phyloP scores from a whole-genome alignment of 2,329 filamentous ascomycete species.

The Madurella mycetomatis region DNA sequence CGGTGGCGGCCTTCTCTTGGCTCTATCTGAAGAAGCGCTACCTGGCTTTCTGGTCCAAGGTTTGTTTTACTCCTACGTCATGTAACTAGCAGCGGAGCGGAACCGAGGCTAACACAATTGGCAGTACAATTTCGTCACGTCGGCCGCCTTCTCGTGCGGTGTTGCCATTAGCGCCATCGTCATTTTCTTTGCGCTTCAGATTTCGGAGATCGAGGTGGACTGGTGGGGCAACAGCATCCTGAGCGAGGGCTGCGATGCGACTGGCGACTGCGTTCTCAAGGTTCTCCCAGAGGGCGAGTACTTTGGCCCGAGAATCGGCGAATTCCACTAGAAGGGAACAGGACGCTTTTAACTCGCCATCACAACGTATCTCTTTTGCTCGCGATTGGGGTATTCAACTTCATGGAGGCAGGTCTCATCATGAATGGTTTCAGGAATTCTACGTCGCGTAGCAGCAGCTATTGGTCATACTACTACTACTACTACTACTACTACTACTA shows the following conservation, averaged over 20 bases:
- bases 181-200: slow-evolving; percentile 46
- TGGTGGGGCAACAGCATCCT: slow-evolving; percentile 49
- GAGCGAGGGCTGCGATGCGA: slow-evolving; percentile 19
- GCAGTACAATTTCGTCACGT: slow-evolving; percentile 55
- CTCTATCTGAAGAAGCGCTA: slow-evolving; percentile 35
- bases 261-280: slow-evolving; percentile 8
- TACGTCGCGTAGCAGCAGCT: no score
- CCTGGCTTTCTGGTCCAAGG: slow-evolving; percentile 27
- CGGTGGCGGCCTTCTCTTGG: slow-evolving; percentile 40
- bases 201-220: slow-evolving; percentile 33
- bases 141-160: slow-evolving; percentile 55
- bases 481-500: no score
- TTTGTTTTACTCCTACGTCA: slow-evolving; percentile 2
- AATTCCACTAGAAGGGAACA: slow-evolving; percentile 14
- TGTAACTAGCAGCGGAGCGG: not conserved
- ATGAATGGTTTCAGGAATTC: no score
- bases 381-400: no score
- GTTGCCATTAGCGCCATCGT: slow-evolving; percentile 52
- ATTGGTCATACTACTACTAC: no score
- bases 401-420: no score
- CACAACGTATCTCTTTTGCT: no score
- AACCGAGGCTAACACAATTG: not conserved
- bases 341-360: no score
- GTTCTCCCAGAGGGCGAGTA: slow-evolving; percentile 29
- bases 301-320: slow-evolving; percentile 21